Base-by-base conservation (phyloP, 2,329 filamentous ascomycete genomes). In the Laburnicola sp. region DNA sequence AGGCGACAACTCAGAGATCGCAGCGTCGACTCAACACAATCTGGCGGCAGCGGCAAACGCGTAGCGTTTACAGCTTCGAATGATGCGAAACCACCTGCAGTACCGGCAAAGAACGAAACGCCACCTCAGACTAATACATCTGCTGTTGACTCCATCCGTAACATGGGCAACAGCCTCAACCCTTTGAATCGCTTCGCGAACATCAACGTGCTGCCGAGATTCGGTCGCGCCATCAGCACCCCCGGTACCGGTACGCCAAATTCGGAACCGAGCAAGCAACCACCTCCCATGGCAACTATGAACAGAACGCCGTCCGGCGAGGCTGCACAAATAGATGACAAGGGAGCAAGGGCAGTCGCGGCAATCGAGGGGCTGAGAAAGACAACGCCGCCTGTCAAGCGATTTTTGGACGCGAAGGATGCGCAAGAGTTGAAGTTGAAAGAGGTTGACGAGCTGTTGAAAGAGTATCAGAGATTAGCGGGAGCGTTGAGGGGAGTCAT, bases 131-230 rank as follows among this genome's bases (percentile, higher is more conserved):
- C 53, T 44, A 61, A 59, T 48, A 82, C 81, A 54, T 86, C 86
- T 2, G 86, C 88, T 9, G 82, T 95, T 2, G 90, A 95, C 57
- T 90, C 89, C 9, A 86, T 96, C 77, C 85, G 89, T 48, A 93
- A 83, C 68, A 80, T 96, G 53, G 86, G 90, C 32, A 94, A 82
- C 69, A 86, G 87, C 0, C 77, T 96, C 30, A 96, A 96, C 63
- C 91, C 91, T 2, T 86, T 96, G 69, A 89, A 86, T 38, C 84
- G 90, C 45, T 82, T 96, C 45, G 85, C 87, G 6, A 81, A 85
- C 30, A 91, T 94, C 68, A 82, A 82, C 49, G 82, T 86, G 66
- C 87, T 95, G 60, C 84, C 88, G 49, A 86, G 86, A 0, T 93
- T 96, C 62, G 88, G 89, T 1, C 78, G 87, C 45, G 73, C 77